Conservation (phyloP, 352 stramenopile genomes). For the Phytophthora pisi region DNA sequence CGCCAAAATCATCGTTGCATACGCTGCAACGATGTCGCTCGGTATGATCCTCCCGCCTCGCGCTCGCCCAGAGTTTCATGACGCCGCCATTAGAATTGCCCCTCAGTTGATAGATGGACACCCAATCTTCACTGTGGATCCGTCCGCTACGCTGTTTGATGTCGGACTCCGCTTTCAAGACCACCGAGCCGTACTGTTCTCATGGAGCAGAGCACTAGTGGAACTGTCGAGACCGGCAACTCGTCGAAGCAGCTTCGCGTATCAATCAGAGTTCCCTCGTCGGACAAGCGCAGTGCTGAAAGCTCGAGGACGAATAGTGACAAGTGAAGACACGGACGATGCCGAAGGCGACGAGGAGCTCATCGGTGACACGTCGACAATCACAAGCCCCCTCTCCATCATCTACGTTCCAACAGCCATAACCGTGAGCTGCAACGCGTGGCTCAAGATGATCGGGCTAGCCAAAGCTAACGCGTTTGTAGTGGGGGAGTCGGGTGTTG, state of each 20-base stretch:
- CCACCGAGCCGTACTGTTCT: constrained; percentile 32
- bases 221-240: constrained; percentile 5
- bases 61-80: constrained; percentile 40
- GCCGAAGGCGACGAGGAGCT: constrained; percentile 27
- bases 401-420: constrained; percentile 57
- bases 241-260: constrained; percentile 35
- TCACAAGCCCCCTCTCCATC: constrained; percentile 31
- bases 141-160: constrained; percentile 44
- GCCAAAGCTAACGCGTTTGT: constrained; percentile 57
- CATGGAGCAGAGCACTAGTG: constrained; percentile 31
- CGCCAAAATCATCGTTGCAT: constrained; percentile 44
- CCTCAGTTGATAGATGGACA: constrained; percentile 35
- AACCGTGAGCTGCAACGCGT: constrained; percentile 43
- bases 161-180: constrained; percentile 46
- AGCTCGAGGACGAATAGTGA: constrained; percentile 32
- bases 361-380: constrained; percentile 24
- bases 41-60: constrained; percentile 37
- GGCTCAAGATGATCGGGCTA: constrained; percentile 42
- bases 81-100: constrained; percentile 25
- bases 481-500: constrained; percentile 50
- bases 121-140: constrained; percentile 21
- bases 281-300: constrained; percentile 37
- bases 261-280: constrained; percentile 27
- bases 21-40: constrained; percentile 42
- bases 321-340: constrained; percentile 28